phyloP scores from a whole-genome alignment of 805 yeast genomes.

The Candida ulmi region DNA sequence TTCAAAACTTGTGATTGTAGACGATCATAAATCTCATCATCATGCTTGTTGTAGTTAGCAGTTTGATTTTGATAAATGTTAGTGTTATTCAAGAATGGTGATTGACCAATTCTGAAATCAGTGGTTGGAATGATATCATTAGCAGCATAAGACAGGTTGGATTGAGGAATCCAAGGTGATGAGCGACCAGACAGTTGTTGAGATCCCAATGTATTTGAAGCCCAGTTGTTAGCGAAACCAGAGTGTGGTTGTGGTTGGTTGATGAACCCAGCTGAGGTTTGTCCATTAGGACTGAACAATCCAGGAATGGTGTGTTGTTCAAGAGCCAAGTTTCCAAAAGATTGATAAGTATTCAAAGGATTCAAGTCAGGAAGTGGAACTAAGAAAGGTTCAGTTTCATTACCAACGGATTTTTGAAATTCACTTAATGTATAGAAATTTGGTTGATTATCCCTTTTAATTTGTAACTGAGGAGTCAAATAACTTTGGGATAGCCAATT shows the following conservation, averaged over 20 bases:
- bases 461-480: constrained; percentile 44
- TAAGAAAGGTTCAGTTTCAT: constrained; percentile 54
- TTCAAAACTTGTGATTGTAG: constrained; percentile 36
- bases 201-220: constrained; percentile 5
- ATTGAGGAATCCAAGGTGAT: constrained; percentile 17
- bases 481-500: constrained; percentile 65
- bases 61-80: background rate
- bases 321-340: background rate
- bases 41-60: background rate
- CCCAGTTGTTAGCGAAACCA: background rate
- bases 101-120: constrained; percentile 11
- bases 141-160: background rate
- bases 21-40: constrained; percentile 29
- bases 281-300: background rate
- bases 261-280: background rate
- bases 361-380: constrained; percentile 38
- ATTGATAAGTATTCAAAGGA: constrained; percentile 1
- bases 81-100: constrained; percentile 10
- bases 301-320: constrained; percentile 2
- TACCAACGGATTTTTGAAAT: constrained; percentile 43
- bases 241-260: constrained; percentile 5
- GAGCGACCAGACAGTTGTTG: constrained; percentile 16
- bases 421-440: constrained; percentile 46
- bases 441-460: constrained; percentile 55
- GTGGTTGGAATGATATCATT: constrained; percentile 5